Evolutionary conservation across 108 stramenopile genomes (phyloP), one percentile per base, ranked within the genome.

Genomic region (Phaeodactylum tricornutum): DNA sequence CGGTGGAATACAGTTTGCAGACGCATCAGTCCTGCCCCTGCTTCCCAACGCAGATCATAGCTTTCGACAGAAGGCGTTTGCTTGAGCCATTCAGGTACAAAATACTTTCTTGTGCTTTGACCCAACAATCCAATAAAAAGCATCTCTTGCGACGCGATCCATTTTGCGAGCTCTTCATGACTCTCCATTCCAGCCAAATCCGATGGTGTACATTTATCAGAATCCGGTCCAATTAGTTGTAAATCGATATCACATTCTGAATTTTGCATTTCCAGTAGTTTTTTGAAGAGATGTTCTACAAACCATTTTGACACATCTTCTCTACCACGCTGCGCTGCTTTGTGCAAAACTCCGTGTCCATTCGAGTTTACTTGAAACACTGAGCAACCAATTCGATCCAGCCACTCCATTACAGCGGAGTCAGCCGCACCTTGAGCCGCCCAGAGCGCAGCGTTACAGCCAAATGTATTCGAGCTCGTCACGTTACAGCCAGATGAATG

Each of bases 381-480:
- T 16, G 69, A 49, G 33, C 70, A 63, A 6, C 79, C 79, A 23
- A 66, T 51, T 15, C 40, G 8, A 12, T 59, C 34, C 11, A 91
- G 77, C 82, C 80, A 84, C 36, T 66, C 17, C 40, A 84, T 46
- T 15, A 58, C 66, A 9, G 53, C 61, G 9, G 51, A 17, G 0
- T 53, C 62, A 3, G 15, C 21, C 2, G 21, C 73, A 32, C 82
- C 82, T 57, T 90, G 87, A 16, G 84, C 77, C 29, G 66, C 71
- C 89, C 89, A 92, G 12, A 87, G 47, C 5, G 79, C 68, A 12
- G 89, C 80, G 55, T 84, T 82, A 59, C 89, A 92, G 9, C 89
- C 89, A 56, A 75, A 92, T 3, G 35, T 50, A 55, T 92, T 92
- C 6, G 45, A 15, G 3, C 16, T 29, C 2, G 14, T 29, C 14